Evolutionary conservation across 129 eudicot species (phyloP), one percentile per base, ranked within the genome.

Genomic region (Dittrichia graveolens): DNA sequence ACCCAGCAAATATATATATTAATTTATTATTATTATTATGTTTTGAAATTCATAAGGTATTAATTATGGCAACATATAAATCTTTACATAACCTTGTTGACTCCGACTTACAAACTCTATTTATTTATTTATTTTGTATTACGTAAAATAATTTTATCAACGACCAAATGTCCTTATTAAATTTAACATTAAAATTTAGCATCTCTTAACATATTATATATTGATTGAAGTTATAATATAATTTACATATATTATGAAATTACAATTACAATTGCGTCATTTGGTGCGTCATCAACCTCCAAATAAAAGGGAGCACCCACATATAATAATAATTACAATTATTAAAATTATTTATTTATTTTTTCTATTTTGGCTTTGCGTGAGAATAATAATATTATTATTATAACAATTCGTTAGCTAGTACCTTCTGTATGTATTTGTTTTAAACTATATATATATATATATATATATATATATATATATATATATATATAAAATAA

Each of bases 211-310:
- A 14, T 67, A 37, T 3, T 7, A 66, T 15, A 18, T 48, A 50
- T 67, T 24, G 13, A 48, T n/a, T 13, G 37, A 6, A 45, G 6
- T 7, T 45, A 34, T 35, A 35, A 13, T 34, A 48, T 31, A 47
- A 73, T 45, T 35, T 61, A 61, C 63, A 61, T 63, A 24, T 24
- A 24, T 63, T 49, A 44, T 63, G 34, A 74, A 49, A 62, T 9
- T 69, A 76, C 57, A 49, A 62, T 9, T 69, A 76, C 57, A 61
- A 69, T 24, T 69, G 31, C 81, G 71, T 77, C 81, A 77, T 63
- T 42, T 35, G 64, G 81, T 77, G 81, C 81, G 76, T 77, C 81
- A 77, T 61, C 71, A 40, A 77, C 76, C 81, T 77, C 81, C 76
- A 61, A 61, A 41, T 48, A 77, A 69, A 69, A 77, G 19, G 76